Percentiles rank a stretch among this genome's conserved stretches.
Evolutionary conservation across 2,329 filamentous ascomycete genomes (phyloP).

Genomic region (Fusarium poae): DNA sequence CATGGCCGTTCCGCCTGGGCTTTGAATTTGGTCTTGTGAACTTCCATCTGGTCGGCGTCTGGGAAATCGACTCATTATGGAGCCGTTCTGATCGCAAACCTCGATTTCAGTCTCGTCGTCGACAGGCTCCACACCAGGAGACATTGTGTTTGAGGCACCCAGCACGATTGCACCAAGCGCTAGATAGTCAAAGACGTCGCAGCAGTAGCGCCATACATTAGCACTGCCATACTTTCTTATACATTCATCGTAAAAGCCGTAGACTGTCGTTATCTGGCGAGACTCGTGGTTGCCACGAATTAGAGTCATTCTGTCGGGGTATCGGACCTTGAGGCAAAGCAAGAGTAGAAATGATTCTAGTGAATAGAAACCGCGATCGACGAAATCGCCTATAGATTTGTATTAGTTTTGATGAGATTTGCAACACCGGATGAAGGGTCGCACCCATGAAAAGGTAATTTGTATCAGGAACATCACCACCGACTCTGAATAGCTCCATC

Average conservation of each 20-base stretch:
- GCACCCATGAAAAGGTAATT: slow-evolving; percentile 97
- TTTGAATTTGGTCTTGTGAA: slow-evolving; percentile 48
- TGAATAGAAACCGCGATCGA: slow-evolving; percentile 97
- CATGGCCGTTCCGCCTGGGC: slow-evolving; percentile 47
- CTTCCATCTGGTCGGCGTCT: slow-evolving; percentile 57
- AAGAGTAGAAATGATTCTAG: slow-evolving; percentile 96
- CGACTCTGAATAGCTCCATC: slow-evolving; percentile 96
- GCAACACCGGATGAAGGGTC: slow-evolving; percentile 28
- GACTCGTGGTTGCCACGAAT: slow-evolving; percentile 97
- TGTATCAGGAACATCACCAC: slow-evolving; percentile 92
- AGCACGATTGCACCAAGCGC: slow-evolving; percentile 90
- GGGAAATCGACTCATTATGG: slow-evolving; percentile 79
- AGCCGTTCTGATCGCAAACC: slow-evolving; percentile 86
- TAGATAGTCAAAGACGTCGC: slow-evolving; percentile 97
- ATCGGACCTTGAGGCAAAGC: slow-evolving; percentile 95
- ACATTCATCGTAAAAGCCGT: slow-evolving; percentile 98
- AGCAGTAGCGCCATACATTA: slow-evolving; percentile 97
- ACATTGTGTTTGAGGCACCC: slow-evolving; percentile 79
- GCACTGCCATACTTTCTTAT: slow-evolving; percentile 95
- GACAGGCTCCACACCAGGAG: slow-evolving; percentile 62
- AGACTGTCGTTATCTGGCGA: slow-evolving; percentile 95
- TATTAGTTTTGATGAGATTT: slow-evolving; percentile 21
- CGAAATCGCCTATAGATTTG: slow-evolving; percentile 80
- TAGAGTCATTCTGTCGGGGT: slow-evolving; percentile 95
- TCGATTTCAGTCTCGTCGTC: slow-evolving; percentile 91